phyloP scores from a whole-genome alignment of 495 filamentous ascomycete species.

The Cryomyces minteri region DNA sequence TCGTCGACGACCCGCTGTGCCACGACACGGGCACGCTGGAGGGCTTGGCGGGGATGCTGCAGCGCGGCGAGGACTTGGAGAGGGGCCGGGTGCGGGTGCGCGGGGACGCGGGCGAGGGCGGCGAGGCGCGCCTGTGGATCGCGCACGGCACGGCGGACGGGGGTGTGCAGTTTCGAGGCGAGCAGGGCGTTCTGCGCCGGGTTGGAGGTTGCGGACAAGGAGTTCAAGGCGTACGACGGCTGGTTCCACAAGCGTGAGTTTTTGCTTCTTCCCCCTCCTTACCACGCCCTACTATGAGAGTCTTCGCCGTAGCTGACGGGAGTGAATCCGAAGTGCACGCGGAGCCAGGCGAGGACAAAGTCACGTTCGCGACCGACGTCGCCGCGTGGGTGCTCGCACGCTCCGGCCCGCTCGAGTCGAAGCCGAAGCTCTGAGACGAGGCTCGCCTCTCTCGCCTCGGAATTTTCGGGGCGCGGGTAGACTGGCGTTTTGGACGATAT shows the following conservation, averaged over 20 bases:
- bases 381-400: slow-evolving; percentile 53
- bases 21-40: slow-evolving; percentile 69
- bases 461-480: no score
- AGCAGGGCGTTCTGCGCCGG: slow-evolving; percentile 41
- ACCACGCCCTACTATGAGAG: background rate
- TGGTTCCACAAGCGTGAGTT: slow-evolving; percentile 48
- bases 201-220: slow-evolving; percentile 38
- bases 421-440: background rate
- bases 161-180: slow-evolving; percentile 39
- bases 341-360: slow-evolving; percentile 41
- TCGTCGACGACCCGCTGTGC: slow-evolving; percentile 42
- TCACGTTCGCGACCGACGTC: slow-evolving; percentile 50
- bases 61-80: slow-evolving; percentile 36
- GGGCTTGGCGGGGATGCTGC: slow-evolving; percentile 55
- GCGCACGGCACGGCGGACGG: slow-evolving; percentile 51
- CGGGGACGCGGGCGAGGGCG: slow-evolving; percentile 16
- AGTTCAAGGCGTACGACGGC: slow-evolving; percentile 56
- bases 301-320: background rate
- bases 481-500: no score
- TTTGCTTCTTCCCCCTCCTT: background rate
- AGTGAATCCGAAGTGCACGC: slow-evolving; percentile 33
- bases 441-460: no score
- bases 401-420: background rate
- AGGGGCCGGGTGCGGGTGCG: slow-evolving; percentile 23
- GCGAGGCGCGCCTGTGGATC: slow-evolving; percentile 33